Evolutionary conservation across 306 rosid genomes (phyloP).

Genomic region (Sphenostylis stenocarpa): DNA sequence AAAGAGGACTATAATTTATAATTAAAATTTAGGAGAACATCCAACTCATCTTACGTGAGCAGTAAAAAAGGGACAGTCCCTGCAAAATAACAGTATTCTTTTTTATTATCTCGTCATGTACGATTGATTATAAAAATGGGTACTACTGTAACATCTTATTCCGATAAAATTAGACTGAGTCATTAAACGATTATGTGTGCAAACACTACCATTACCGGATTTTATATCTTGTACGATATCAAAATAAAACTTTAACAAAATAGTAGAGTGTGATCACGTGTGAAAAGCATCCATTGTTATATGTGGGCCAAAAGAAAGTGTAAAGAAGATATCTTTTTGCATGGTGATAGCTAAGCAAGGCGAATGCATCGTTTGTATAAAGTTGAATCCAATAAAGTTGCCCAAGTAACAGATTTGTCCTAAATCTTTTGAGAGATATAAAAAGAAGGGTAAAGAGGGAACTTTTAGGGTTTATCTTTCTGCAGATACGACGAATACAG

Average conservation of each 20-base stretch:
- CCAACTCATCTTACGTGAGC: background rate
- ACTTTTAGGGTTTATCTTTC: conserved; percentile 22
- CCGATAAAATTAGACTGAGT: too few relatives aligned
- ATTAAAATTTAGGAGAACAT: background rate
- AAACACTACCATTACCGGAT: background rate
- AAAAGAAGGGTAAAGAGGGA: background rate
- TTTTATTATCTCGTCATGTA: too few relatives aligned
- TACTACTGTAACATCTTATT: too few relatives aligned
- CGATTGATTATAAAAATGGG: too few relatives aligned
- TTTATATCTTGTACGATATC: background rate
- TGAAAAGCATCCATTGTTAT: background rate
- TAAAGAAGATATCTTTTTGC: background rate
- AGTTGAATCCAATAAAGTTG: background rate
- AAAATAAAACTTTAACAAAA: background rate
- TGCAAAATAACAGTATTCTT: background rate
- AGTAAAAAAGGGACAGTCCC: background rate
- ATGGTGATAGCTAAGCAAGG: background rate
- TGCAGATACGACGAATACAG: background rate
- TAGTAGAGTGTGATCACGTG: background rate
- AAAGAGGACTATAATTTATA: too few relatives aligned
- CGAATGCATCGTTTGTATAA: background rate
- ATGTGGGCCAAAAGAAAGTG: background rate
- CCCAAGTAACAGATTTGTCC: too few relatives aligned
- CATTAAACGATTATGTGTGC: too few relatives aligned
- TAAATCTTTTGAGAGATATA: background rate